Percentiles rank a stretch among this genome's conserved stretches.
Evolutionary conservation across 2,329 filamentous ascomycete species (phyloP).

Genomic region (Cladophialophora exuberans): DNA sequence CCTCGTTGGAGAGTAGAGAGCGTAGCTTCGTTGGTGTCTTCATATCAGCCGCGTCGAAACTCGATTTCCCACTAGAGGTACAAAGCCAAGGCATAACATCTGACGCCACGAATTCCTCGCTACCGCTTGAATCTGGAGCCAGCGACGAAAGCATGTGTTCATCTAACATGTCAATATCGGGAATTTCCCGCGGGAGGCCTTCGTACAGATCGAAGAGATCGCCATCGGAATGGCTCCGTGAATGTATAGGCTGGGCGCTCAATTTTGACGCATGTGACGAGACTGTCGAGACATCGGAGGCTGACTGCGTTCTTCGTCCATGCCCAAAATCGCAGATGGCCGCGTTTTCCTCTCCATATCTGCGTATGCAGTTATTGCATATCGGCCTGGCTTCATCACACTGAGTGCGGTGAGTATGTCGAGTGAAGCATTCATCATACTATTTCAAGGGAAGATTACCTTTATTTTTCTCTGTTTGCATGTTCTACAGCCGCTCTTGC

Average conservation of each 20-base stretch:
- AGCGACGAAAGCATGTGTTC: not conserved
- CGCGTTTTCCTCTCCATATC: slow-evolving; percentile 2
- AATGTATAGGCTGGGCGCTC: not conserved
- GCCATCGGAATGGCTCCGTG: not conserved
- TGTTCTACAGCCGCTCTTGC: slow-evolving; percentile 1
- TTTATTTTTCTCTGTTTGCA: slow-evolving; percentile 4
- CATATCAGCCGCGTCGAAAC: not conserved
- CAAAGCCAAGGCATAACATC: not conserved
- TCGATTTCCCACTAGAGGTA: not conserved
- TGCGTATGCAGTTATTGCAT: slow-evolving; percentile 5
- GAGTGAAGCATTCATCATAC: not conserved
- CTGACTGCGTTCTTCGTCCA: not conserved
- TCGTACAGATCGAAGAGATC: not conserved
- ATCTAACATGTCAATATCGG: not conserved
- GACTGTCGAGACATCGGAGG: not conserved
- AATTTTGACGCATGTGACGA: not conserved
- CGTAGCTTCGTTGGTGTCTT: not conserved
- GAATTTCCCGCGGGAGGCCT: not conserved
- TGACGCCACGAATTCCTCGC: not conserved
- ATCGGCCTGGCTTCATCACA: slow-evolving; percentile 1
- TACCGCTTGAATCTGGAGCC: not conserved
- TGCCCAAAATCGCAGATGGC: not conserved
- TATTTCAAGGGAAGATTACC: not conserved
- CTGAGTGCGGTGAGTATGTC: not conserved
- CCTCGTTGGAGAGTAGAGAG: not conserved